Conservation (phyloP, 2,329 filamentous ascomycete species). For the Epichloe amarillans region DNA sequence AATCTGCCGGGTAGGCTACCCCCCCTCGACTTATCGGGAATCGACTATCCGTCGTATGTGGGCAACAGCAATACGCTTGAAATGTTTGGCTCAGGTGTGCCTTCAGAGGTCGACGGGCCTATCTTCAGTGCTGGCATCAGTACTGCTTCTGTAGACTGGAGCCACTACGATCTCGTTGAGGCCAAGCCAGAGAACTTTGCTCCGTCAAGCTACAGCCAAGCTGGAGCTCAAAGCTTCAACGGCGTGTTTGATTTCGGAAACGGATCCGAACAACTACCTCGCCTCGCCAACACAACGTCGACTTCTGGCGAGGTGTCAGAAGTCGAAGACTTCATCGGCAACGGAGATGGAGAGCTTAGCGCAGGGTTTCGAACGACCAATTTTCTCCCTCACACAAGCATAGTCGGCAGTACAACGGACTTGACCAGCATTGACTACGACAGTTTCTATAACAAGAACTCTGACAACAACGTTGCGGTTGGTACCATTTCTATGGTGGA, state of each 20-base stretch:
- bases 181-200: constrained; percentile 35
- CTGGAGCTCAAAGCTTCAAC: constrained; percentile 35
- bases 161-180: constrained; percentile 32
- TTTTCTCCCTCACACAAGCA: constrained; percentile 32
- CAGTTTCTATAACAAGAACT: constrained; percentile 38
- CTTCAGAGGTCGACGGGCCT: constrained; percentile 40
- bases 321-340: constrained; percentile 44
- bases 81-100: constrained; percentile 33
- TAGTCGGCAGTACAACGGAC: constrained; percentile 29
- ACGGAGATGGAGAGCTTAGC: constrained; percentile 34
- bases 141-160: constrained; percentile 35
- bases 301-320: constrained; percentile 57
- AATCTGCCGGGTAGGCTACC: constrained; percentile 39
- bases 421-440: constrained; percentile 40
- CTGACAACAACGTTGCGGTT: constrained; percentile 23
- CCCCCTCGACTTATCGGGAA: constrained; percentile 43
- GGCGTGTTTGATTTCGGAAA: constrained; percentile 37
- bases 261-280: constrained; percentile 40
- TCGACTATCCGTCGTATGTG: constrained; percentile 37
- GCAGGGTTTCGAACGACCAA: constrained; percentile 32
- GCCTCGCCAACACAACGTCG: constrained; percentile 42
- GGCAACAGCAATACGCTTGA: constrained; percentile 34
- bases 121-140: constrained; percentile 50
- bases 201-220: constrained; percentile 41
- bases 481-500: constrained; percentile 37